Percentiles rank a stretch among this genome's conserved stretches.
These are phyloP conservation scores for Botrytis aclada DNA, from an alignment of 2,329 filamentous ascomycete genomes.

Conservation along the genomic window DNA sequence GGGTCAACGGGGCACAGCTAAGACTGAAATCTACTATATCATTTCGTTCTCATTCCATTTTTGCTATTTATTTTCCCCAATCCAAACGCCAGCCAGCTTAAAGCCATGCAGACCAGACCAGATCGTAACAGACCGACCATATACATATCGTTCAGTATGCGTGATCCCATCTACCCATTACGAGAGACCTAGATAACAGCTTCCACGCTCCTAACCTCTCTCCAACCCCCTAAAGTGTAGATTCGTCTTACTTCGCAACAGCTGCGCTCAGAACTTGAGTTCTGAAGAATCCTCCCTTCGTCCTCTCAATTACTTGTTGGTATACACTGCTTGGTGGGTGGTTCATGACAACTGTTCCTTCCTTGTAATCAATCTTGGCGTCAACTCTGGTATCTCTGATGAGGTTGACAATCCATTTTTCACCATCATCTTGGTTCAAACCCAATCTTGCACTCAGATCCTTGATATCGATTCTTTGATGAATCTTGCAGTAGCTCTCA, in stretches of 20 bases:
- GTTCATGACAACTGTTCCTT: conserved; percentile 99
- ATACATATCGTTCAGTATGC: conserved; percentile 13
- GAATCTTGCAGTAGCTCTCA: conserved; percentile 99
- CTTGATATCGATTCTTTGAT: conserved; percentile 97
- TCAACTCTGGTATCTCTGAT: conserved; percentile 97
- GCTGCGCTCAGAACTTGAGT: conserved; percentile 79
- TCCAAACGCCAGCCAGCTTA: conserved; percentile 19
- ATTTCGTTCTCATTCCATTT: conserved; percentile 16
- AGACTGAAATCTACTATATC: conserved; percentile 4
- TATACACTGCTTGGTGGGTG: conserved; percentile 98
- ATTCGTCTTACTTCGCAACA: conserved; percentile 37
- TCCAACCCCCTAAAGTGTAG: neutral
- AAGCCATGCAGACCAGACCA: conserved; percentile 18
- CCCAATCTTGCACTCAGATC: conserved; percentile 90
- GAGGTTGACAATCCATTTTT: conserved; percentile 99
- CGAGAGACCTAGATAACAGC: conserved; percentile 10
- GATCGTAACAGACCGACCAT: conserved; percentile 6
- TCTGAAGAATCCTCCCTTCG: conserved; percentile 97
- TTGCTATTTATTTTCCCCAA: conserved; percentile 17
- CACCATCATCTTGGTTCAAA: conserved; percentile 88
- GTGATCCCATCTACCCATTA: conserved; percentile 14
- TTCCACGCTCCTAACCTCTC: conserved; percentile 1
- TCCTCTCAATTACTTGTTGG: conserved; percentile 98
- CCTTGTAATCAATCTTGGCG: conserved; percentile 99
- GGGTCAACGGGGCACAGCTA: neutral